Evolutionary conservation across 495 filamentous ascomycete species (phyloP).

Genomic region (Emericellopsis terricola): DNA sequence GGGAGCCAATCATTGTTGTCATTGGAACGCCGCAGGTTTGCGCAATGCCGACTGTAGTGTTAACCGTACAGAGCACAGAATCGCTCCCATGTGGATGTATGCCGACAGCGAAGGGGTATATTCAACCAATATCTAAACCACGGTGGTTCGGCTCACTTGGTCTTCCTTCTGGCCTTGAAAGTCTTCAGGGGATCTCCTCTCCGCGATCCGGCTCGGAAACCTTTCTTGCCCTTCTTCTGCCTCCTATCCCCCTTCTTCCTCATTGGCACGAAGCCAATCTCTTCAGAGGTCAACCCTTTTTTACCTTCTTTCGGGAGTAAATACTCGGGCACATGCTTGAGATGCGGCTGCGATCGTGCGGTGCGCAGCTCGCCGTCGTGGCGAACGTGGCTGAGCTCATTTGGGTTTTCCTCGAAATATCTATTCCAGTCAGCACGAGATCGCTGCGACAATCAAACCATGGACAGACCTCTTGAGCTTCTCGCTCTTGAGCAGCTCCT

Average conservation of each 20-base stretch:
- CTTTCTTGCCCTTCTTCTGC: conserved; percentile 49
- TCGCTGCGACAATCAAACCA: background rate
- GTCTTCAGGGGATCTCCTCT: conserved; percentile 77
- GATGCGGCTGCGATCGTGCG: conserved; percentile 65
- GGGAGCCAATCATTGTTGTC: no score
- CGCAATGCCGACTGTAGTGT: no score
- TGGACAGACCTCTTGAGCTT: conserved; percentile 50
- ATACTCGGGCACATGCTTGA: conserved; percentile 94
- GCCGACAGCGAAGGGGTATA: no score
- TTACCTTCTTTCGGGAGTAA: conserved; percentile 67
- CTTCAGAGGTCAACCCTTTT: conserved; percentile 39
- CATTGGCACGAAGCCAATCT: conserved; percentile 59
- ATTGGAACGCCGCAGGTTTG: no score
- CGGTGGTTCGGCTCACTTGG: no score
- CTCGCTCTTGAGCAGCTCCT: conserved; percentile 81
- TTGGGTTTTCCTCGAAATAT: conserved; percentile 93
- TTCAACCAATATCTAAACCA: no score
- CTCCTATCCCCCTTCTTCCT: conserved; percentile 49
- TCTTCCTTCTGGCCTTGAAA: conserved; percentile 45
- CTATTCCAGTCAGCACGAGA: conserved; percentile 1
- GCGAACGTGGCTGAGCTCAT: conserved; percentile 66
- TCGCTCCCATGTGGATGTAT: no score
- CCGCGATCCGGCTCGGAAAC: conserved; percentile 28
- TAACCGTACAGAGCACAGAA: no score
- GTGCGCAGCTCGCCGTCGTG: conserved; percentile 79